Evolutionary conservation across 306 rosid species (phyloP).

Genomic region (Mimosa bimucronata): DNA sequence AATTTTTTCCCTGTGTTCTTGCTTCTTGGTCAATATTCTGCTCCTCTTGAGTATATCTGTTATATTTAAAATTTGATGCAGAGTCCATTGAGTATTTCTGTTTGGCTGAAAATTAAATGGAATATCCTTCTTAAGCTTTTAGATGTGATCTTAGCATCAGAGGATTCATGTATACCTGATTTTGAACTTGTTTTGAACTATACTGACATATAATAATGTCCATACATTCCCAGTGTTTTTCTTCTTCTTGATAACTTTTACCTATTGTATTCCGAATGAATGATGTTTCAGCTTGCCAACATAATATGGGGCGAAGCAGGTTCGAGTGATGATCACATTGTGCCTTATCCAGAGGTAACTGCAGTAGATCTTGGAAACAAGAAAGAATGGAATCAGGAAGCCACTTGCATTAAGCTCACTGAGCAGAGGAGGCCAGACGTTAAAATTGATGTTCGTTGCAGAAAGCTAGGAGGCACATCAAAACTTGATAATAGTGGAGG

Average conservation of each 20-base stretch:
- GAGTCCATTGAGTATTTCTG: neutral
- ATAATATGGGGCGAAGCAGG: constrained; percentile 90
- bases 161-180: neutral
- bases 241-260: constrained; percentile 17
- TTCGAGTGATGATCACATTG: constrained; percentile 85
- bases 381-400: constrained; percentile 63
- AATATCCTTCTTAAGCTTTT: constrained; percentile 25
- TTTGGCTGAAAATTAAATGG: constrained; percentile 14
- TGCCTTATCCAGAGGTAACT: constrained; percentile 71
- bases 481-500: constrained; percentile 46
- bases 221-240: neutral
- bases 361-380: constrained; percentile 60
- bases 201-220: constrained; percentile 7
- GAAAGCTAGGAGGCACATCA: constrained; percentile 55
- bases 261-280: constrained; percentile 27
- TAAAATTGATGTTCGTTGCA: constrained; percentile 51
- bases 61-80: neutral
- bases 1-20: neutral
- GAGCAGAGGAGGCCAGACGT: constrained; percentile 60
- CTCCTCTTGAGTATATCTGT: neutral
- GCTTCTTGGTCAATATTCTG: neutral
- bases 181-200: constrained; percentile 16
- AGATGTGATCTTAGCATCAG: constrained; percentile 14
- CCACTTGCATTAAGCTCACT: constrained; percentile 46
- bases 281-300: constrained; percentile 78